A percentile compares a stretch with the other conserved stretches of the same genome.
Evolutionary conservation across 352 stramenopile species (phyloP).

Genomic region (Phytophthora fragariae): DNA sequence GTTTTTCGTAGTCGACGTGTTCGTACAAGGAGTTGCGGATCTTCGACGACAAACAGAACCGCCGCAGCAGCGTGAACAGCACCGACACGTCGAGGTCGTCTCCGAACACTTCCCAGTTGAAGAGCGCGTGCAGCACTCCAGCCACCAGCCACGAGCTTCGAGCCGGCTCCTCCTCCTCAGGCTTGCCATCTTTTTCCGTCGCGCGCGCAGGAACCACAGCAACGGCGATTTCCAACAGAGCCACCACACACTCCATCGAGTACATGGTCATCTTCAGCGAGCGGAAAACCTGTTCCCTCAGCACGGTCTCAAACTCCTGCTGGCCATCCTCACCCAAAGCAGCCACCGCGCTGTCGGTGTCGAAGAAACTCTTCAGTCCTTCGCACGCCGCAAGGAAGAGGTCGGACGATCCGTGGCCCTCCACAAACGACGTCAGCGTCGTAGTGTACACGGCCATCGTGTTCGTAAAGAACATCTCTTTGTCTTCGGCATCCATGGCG

Average conservation of each 20-base stretch:
- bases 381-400: constrained; percentile 59
- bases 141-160: constrained; percentile 58
- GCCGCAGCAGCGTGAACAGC: constrained; percentile 50
- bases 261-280: constrained; percentile 52
- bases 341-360: constrained; percentile 37
- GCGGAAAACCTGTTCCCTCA: constrained; percentile 43
- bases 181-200: constrained; percentile 6
- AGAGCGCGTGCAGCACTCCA: constrained; percentile 56
- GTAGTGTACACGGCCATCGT: constrained; percentile 45
- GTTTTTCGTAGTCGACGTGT: constrained; percentile 52
- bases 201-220: constrained; percentile 17
- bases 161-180: constrained; percentile 29
- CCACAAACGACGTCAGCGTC: constrained; percentile 46
- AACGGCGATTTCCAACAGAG: constrained; percentile 53
- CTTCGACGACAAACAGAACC: constrained; percentile 46
- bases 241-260: constrained; percentile 67
- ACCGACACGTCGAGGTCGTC: constrained; percentile 57
- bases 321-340: constrained; percentile 17
- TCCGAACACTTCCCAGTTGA: constrained; percentile 43
- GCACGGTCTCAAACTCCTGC: constrained; percentile 35
- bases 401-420: constrained; percentile 46
- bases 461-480: constrained; percentile 28
- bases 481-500: constrained; percentile 18
- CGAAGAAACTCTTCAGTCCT: constrained; percentile 48
- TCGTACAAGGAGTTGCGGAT: constrained; percentile 52